phyloP scores from a whole-genome alignment of 495 filamentous ascomycete genomes.

The Usnea hakonensis region DNA sequence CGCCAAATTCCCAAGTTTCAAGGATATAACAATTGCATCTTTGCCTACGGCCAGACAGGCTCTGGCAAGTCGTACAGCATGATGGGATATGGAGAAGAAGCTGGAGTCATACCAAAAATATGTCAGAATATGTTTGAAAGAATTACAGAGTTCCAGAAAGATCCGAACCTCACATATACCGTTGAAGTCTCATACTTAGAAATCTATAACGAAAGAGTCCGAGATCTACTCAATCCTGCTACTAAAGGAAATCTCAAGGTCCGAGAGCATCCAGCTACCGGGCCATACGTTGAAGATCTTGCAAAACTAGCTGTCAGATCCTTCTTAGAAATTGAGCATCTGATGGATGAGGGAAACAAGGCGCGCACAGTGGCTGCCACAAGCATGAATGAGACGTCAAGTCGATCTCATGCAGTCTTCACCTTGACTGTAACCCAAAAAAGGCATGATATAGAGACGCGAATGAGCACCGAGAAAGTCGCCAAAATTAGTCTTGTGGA shows the following conservation, averaged over 20 bases:
- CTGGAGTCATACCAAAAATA: conserved; percentile 95
- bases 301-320: conserved; percentile 96
- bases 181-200: conserved; percentile 98
- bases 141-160: conserved; percentile 65
- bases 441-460: conserved; percentile 83
- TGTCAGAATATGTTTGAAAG: conserved; percentile 95
- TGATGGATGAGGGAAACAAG: conserved; percentile 99
- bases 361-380: conserved; percentile 96
- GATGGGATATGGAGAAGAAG: conserved; percentile 98
- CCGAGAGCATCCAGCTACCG: conserved; percentile 93
- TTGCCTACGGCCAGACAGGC: conserved; percentile 97
- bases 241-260: conserved; percentile 97
- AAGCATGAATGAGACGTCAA: conserved; percentile 99
- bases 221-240: conserved; percentile 90
- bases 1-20: conserved; percentile 46
- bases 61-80: conserved; percentile 99
- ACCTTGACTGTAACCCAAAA: conserved; percentile 94
- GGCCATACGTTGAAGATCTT: conserved; percentile 96
- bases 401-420: conserved; percentile 96
- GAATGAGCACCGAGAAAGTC: conserved; percentile 94
- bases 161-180: conserved; percentile 75
- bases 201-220: conserved; percentile 98
- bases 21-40: conserved; percentile 99
- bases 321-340: conserved; percentile 88
- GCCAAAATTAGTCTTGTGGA: conserved; percentile 97